Conservation (phyloP, 2,329 filamentous ascomycete species). For the Aspergillus sp. region DNA sequence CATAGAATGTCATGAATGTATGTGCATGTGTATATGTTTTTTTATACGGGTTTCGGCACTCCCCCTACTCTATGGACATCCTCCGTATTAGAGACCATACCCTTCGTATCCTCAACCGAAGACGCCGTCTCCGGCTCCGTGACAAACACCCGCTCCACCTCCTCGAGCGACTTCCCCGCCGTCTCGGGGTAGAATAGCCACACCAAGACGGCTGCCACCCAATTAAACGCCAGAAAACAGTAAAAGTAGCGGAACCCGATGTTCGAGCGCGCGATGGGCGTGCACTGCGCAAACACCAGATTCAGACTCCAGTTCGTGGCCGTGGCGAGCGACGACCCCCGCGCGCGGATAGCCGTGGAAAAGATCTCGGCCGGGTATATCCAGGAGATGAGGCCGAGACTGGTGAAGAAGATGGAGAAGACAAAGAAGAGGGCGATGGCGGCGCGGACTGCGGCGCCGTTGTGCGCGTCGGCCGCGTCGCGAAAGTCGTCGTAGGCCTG, state of each 20-base stretch:
- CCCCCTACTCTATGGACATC: neutral
- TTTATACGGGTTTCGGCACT: neutral
- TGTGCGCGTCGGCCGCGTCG: slow-evolving; percentile 21
- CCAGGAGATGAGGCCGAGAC: slow-evolving; percentile 48
- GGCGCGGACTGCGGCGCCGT: slow-evolving; percentile 39
- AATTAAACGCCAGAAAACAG: slow-evolving; percentile 50
- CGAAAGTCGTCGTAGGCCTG: slow-evolving; percentile 34
- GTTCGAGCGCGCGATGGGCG: slow-evolving; percentile 43
- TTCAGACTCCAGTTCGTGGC: slow-evolving; percentile 48
- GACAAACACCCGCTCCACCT: slow-evolving; percentile 29
- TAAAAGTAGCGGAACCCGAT: slow-evolving; percentile 53
- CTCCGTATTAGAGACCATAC: neutral
- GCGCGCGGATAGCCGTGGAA: slow-evolving; percentile 43
- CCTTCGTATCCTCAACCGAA: neutral
- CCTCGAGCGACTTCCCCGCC: slow-evolving; percentile 29
- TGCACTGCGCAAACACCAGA: slow-evolving; percentile 51
- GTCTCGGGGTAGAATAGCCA: slow-evolving; percentile 38
- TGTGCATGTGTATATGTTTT: neutral
- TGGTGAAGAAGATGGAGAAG: slow-evolving; percentile 47
- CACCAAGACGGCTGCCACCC: slow-evolving; percentile 37
- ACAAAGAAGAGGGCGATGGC: slow-evolving; percentile 51
- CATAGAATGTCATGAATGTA: neutral
- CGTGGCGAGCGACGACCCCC: slow-evolving; percentile 45
- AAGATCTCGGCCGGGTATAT: slow-evolving; percentile 50
- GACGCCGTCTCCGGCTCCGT: neutral